Percentiles rank a stretch among this genome's conserved stretches.
phyloP scores from a whole-genome alignment of 2,329 filamentous ascomycete genomes.

The Pseudopyricularia cyperi region DNA sequence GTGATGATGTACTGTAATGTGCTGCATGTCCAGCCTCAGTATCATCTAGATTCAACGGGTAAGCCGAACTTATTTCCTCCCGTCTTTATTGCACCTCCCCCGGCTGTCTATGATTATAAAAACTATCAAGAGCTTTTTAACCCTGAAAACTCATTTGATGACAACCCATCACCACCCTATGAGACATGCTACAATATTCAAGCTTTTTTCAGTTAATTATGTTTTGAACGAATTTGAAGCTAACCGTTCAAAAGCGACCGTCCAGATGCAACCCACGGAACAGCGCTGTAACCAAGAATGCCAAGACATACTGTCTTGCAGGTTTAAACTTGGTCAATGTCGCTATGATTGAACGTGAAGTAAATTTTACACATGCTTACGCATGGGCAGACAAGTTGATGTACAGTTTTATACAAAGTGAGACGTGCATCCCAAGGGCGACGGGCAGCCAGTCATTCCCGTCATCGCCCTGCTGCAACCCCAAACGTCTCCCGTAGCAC shows the following conservation, averaged over 20 bases:
- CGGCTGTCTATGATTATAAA: slow-evolving; percentile 39
- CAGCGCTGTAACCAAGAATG: too few species aligned
- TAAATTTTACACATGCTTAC: too few species aligned
- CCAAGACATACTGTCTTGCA: too few species aligned
- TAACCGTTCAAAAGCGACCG: background rate
- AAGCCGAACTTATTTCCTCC: slow-evolving; percentile 11
- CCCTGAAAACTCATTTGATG: slow-evolving; percentile 47
- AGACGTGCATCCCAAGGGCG: too few species aligned
- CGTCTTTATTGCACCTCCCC: slow-evolving; percentile 5
- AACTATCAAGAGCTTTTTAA: slow-evolving; percentile 53
- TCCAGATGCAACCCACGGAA: too few species aligned
- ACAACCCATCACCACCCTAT: slow-evolving; percentile 45
- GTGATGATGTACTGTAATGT: slow-evolving; percentile 1
- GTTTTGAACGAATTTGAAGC: background rate
- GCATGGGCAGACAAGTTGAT: too few species aligned
- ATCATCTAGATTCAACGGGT: slow-evolving; percentile 22
- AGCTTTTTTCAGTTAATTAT: slow-evolving; percentile 3
- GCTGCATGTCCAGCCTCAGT: background rate
- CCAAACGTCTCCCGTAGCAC: slow-evolving; percentile 28
- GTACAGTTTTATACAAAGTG: too few species aligned
- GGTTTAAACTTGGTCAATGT: too few species aligned
- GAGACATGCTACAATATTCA: slow-evolving; percentile 26
- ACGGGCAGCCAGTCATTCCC: background rate
- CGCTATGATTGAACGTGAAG: too few species aligned
- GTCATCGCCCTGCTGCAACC: background rate